Percentiles rank a stretch among this genome's conserved stretches.
These are phyloP conservation scores for Aplosporella prunicola DNA, from an alignment of 2,329 filamentous ascomycete species.

Conservation along the genomic window DNA sequence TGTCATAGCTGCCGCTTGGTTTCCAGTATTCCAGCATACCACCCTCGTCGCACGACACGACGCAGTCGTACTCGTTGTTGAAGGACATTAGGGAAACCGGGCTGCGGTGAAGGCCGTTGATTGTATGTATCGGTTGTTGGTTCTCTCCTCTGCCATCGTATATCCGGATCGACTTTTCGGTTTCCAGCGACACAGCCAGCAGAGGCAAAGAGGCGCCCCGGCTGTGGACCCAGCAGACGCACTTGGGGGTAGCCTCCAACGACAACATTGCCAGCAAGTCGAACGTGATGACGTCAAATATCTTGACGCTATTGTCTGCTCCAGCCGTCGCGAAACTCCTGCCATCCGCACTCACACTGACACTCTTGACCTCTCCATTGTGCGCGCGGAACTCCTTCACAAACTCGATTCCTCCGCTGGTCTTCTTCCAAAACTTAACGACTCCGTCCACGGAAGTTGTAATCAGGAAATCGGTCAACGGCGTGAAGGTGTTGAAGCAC, in stretches of 20 bases:
- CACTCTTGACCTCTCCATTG: slow-evolving; percentile 69
- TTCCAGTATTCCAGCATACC: slow-evolving; percentile 98
- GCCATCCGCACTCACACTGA: slow-evolving; percentile 81
- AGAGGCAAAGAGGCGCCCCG: slow-evolving; percentile 80
- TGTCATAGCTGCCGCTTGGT: slow-evolving; percentile 71
- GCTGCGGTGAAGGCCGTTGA: slow-evolving; percentile 70
- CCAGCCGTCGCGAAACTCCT: slow-evolving; percentile 89
- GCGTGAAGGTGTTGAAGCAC: slow-evolving; percentile 78
- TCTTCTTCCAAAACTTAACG: slow-evolving; percentile 99
- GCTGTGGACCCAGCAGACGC: slow-evolving; percentile 84
- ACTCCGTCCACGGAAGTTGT: slow-evolving; percentile 91
- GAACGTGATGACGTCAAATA: slow-evolving; percentile 72
- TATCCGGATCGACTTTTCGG: slow-evolving; percentile 63
- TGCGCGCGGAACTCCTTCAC: slow-evolving; percentile 97
- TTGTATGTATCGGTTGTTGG: slow-evolving; percentile 62
- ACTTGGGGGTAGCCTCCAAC: slow-evolving; percentile 65
- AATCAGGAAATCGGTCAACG: slow-evolving; percentile 86
- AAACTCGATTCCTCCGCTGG: slow-evolving; percentile 82
- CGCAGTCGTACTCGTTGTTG: slow-evolving; percentile 82
- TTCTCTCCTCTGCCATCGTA: slow-evolving; percentile 87
- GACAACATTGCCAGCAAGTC: slow-evolving; percentile 55
- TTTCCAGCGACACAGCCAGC: slow-evolving; percentile 71
- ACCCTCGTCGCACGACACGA: slow-evolving; percentile 76
- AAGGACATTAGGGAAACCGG: slow-evolving; percentile 80
- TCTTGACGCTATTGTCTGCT: slow-evolving; percentile 66